These are phyloP conservation scores for Vigna nakashimae DNA, from an alignment of 306 rosid species.

Conservation along the genomic window DNA sequence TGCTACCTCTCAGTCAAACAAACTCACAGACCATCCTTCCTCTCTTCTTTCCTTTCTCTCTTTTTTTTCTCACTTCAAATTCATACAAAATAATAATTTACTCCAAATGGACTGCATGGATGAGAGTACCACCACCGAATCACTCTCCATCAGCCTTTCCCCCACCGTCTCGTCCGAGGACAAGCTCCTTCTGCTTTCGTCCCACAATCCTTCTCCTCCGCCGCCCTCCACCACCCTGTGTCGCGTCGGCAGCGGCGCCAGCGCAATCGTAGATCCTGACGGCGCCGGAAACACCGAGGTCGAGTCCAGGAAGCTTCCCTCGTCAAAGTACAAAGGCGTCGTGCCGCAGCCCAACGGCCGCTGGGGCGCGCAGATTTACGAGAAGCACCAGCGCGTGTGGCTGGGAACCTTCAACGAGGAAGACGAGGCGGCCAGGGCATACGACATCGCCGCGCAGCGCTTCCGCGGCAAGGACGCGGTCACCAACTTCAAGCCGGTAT, in stretches of 20 bases:
- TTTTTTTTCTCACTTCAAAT: background rate
- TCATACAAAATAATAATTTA: background rate
- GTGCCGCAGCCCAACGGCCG: conserved; percentile 99
- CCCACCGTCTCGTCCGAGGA: conserved; percentile 37
- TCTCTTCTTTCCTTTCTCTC: too few relatives aligned
- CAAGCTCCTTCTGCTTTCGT: background rate
- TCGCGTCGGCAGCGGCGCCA: conserved; percentile 82
- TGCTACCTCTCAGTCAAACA: conserved; percentile 33
- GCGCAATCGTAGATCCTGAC: conserved; percentile 65
- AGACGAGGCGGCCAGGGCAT: conserved; percentile 86
- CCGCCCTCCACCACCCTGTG: conserved; percentile 54
- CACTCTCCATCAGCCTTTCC: conserved; percentile 53
- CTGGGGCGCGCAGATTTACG: conserved; percentile 99
- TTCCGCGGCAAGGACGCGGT: conserved; percentile 97
- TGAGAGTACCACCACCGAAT: conserved; percentile 76
- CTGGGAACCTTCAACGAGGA: conserved; percentile 94
- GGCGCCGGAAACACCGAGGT: conserved; percentile 45
- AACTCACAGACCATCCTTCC: conserved; percentile 18
- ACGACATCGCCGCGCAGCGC: conserved; percentile 87
- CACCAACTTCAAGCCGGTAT: conserved; percentile 71
- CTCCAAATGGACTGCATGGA: conserved; percentile 74
- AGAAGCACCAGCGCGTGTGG: conserved; percentile 99
- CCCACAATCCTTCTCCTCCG: conserved; percentile 36
- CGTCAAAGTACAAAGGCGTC: conserved; percentile 90
- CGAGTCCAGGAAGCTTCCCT: conserved; percentile 85